Conservation (phyloP, 1,139 yeast genomes). For the Lodderomyces oxycetoniae region DNA sequence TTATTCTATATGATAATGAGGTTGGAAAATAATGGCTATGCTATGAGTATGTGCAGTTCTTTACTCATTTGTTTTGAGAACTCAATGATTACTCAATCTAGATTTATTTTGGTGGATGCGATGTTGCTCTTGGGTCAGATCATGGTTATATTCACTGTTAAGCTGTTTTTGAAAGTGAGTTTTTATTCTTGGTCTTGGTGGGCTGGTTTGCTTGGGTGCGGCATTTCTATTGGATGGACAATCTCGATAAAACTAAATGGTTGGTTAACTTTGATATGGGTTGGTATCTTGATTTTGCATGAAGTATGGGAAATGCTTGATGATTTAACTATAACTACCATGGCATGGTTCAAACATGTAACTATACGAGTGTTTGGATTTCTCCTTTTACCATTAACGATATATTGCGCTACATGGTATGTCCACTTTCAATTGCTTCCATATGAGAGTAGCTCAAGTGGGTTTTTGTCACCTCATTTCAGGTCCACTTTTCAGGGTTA, state of each 20-base stretch:
- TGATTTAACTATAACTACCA: conserved; percentile 43
- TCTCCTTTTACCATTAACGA: conserved; percentile 43
- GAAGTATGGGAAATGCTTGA: conserved; percentile 57
- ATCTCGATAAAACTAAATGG: conserved; percentile 56
- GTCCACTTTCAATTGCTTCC: conserved; percentile 48
- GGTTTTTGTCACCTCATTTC: conserved; percentile 53
- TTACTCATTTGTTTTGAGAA: conserved; percentile 49
- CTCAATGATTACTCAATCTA: conserved; percentile 47
- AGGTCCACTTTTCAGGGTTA: conserved; percentile 47
- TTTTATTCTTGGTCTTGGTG: conserved; percentile 45
- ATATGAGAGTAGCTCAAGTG: conserved; percentile 47
- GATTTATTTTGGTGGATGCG: conserved; percentile 48
- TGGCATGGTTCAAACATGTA: conserved; percentile 28
- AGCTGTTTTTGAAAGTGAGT: conserved; percentile 20
- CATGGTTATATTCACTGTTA: conserved; percentile 38
- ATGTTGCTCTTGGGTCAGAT: conserved; percentile 46
- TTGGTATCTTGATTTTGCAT: conserved; percentile 32
- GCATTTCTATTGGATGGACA: conserved; percentile 50
- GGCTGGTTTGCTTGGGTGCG: conserved; percentile 29
- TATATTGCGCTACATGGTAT: conserved; percentile 47
- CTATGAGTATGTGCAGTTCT: conserved; percentile 43
- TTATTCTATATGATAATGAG: conserved; percentile 48
- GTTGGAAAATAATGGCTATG: conserved; percentile 38
- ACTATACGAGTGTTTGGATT: conserved; percentile 30
- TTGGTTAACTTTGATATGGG: conserved; percentile 48